Percentiles rank a stretch among this genome's conserved stretches.
These are phyloP conservation scores for Dryas drummondii DNA, from an alignment of 306 rosid genomes.

Conservation along the genomic window DNA sequence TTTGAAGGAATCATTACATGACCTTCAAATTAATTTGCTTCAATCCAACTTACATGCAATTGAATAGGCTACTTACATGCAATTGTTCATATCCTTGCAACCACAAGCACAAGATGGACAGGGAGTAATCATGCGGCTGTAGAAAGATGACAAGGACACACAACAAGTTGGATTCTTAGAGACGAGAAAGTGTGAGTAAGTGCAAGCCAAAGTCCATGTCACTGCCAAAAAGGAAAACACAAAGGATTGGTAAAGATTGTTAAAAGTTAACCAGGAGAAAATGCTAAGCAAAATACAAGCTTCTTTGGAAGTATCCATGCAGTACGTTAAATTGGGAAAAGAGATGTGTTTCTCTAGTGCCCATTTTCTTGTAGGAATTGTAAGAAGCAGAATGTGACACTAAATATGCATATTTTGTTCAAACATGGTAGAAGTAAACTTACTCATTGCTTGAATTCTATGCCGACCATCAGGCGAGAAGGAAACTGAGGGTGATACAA, in stretches of 20 bases:
- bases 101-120: conserved; percentile 68
- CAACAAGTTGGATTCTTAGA: conserved; percentile 62
- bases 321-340: no score
- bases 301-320: no score
- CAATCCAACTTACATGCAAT: no score
- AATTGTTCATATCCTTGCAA: conserved; percentile 45
- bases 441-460: conserved; percentile 67
- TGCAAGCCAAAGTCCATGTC: conserved; percentile 67
- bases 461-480: conserved; percentile 55
- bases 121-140: conserved; percentile 53
- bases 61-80: conserved; percentile 11
- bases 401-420: neutral
- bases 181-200: conserved; percentile 61
- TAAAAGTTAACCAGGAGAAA: no score
- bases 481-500: conserved; percentile 57
- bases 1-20: neutral
- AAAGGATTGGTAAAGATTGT: no score
- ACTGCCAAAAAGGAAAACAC: conserved; percentile 39
- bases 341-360: no score
- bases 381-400: neutral
- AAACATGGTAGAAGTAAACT: conserved; percentile 13
- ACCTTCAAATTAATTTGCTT: neutral
- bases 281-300: no score
- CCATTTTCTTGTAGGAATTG: neutral
- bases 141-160: conserved; percentile 63